These are phyloP conservation scores for Abrus precatorius DNA, from an alignment of 306 rosid genomes.

Conservation along the genomic window DNA sequence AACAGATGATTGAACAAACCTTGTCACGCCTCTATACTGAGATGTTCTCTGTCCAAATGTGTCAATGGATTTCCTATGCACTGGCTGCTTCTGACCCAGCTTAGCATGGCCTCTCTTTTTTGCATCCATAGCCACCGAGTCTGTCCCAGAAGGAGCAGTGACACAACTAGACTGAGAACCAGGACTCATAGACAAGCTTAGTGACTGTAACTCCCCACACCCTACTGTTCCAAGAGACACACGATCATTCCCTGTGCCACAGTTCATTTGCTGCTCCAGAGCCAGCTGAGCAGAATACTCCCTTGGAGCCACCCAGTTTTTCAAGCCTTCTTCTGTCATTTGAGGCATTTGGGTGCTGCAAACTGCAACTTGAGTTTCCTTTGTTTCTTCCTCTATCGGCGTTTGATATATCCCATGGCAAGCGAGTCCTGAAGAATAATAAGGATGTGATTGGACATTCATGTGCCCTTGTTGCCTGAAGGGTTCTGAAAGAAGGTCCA, in stretches of 20 bases:
- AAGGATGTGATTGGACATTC: constrained; percentile 54
- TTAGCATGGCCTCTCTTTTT: constrained; percentile 81
- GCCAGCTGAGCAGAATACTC: constrained; percentile 57
- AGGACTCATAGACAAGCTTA: constrained; percentile 89
- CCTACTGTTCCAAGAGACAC: constrained; percentile 55
- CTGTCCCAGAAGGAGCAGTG: constrained; percentile 68
- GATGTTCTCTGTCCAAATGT: constrained; percentile 98
- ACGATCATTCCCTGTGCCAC: constrained; percentile 47
- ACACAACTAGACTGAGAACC: constrained; percentile 98
- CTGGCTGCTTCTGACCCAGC: constrained; percentile 78
- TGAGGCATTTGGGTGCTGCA: constrained; percentile 56
- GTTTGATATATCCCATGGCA: constrained; percentile 61
- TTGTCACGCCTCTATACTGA: constrained; percentile 95
- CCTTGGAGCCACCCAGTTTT: constrained; percentile 59
- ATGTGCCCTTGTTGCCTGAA: constrained; percentile 62
- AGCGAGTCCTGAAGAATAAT: constrained; percentile 66
- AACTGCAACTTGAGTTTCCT: constrained; percentile 53
- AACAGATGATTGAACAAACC: constrained; percentile 51
- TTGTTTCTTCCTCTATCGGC: constrained; percentile 57
- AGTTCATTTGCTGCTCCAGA: constrained; percentile 60
- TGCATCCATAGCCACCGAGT: constrained; percentile 60
- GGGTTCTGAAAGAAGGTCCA: constrained; percentile 59
- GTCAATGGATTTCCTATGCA: constrained; percentile 92
- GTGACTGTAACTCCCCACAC: constrained; percentile 78
- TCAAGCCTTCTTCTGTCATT: constrained; percentile 51